Evolutionary conservation across 495 filamentous ascomycete species (phyloP).

Genomic region (Podospora comata): DNA sequence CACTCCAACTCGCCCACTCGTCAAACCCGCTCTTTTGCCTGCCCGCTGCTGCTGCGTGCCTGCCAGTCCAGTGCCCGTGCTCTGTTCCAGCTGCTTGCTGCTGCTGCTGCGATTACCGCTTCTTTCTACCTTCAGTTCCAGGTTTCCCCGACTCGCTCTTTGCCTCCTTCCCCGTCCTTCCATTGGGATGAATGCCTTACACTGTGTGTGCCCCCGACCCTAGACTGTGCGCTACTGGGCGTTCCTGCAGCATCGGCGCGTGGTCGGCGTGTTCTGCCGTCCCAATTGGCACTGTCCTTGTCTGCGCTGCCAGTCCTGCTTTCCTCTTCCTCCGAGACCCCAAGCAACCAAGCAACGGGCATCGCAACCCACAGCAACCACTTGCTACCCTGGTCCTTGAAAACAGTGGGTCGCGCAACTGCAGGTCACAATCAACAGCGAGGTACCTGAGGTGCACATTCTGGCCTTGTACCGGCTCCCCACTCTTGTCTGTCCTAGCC

Average conservation of each 20-base stretch:
- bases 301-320: slow-evolving; percentile 8
- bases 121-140: not conserved
- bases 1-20: not conserved
- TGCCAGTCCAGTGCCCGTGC: no score
- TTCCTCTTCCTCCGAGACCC: slow-evolving; percentile 22
- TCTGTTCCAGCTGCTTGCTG: no score
- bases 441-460: slow-evolving; percentile 30
- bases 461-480: slow-evolving; percentile 25
- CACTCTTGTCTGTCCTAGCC: slow-evolving; percentile 18
- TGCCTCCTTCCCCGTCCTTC: not conserved
- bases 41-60: not conserved
- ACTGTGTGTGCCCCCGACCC: slow-evolving; percentile 18
- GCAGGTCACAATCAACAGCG: slow-evolving; percentile 31
- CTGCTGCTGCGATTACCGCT: no score
- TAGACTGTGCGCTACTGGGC: not conserved
- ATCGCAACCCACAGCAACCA: slow-evolving; percentile 11
- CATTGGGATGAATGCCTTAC: slow-evolving; percentile 8
- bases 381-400: slow-evolving; percentile 12
- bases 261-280: slow-evolving; percentile 21
- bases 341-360: slow-evolving; percentile 26
- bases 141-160: not conserved
- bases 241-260: slow-evolving; percentile 18
- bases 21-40: slow-evolving; percentile 6
- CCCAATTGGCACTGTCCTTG: slow-evolving; percentile 27
- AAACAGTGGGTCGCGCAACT: slow-evolving; percentile 23